Conservation (phyloP, 78 protist genomes). For the Dictyostelium citrinum region DNA sequence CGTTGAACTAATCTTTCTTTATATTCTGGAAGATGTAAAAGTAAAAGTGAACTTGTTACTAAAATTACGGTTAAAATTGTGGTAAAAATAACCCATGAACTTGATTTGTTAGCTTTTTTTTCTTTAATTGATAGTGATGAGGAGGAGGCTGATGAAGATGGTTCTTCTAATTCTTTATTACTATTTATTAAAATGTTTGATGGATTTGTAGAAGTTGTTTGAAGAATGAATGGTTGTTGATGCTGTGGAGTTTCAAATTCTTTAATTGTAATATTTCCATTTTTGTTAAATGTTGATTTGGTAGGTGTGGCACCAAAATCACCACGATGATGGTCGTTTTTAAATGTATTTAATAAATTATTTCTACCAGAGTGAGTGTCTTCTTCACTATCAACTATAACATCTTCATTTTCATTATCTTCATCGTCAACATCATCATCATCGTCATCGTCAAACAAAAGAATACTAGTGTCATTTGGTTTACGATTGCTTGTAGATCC, state of each 20-base stretch:
- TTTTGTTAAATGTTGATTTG: background rate
- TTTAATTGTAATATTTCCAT: background rate
- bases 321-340: background rate
- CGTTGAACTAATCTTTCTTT: background rate
- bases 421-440: background rate
- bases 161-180: background rate
- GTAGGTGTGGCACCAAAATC: background rate
- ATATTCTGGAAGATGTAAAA: background rate
- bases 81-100: background rate
- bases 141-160: background rate
- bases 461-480: background rate
- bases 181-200: background rate
- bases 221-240: background rate
- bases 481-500: background rate
- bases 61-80: background rate
- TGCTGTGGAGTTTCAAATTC: background rate
- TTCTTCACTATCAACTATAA: background rate
- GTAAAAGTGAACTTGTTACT: background rate
- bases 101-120: background rate
- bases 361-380: background rate
- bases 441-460: background rate
- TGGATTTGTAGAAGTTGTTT: background rate
- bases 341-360: background rate
- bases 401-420: background rate
- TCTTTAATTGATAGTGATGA: background rate